Percentiles rank a stretch among this genome's conserved stretches.
Evolutionary conservation across 2,329 filamentous ascomycete species (phyloP).

Genomic region (Ophiostoma tasmaniense): DNA sequence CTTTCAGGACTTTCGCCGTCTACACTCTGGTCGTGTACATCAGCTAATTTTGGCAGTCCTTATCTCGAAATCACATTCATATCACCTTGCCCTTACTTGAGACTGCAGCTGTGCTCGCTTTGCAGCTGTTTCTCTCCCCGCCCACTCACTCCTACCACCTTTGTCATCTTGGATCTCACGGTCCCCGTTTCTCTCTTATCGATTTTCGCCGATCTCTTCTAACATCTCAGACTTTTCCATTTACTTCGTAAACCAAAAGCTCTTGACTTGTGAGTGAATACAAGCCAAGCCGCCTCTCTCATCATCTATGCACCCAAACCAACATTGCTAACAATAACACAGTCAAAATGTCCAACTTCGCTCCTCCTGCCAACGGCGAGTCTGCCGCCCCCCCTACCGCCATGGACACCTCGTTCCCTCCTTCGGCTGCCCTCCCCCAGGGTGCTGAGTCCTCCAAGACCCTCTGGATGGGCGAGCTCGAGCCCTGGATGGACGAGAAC

Average conservation of each 20-base stretch:
- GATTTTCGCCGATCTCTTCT: background rate
- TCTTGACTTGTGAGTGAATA: slow-evolving; percentile 12
- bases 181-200: background rate
- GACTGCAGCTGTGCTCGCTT: background rate
- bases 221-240: background rate
- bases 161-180: background rate
- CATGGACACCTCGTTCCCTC: slow-evolving; percentile 23
- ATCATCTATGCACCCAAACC: background rate
- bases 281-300: background rate
- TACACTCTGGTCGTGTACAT: background rate
- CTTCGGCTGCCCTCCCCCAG: slow-evolving; percentile 20
- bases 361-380: slow-evolving; percentile 20
- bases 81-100: background rate
- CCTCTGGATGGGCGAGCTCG: slow-evolving; percentile 90
- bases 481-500: slow-evolving; percentile 98
- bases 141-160: background rate
- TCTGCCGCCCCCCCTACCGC: slow-evolving; percentile 22
- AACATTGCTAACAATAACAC: background rate
- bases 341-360: slow-evolving; percentile 21
- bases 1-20: background rate
- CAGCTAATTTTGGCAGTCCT: background rate
- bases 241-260: slow-evolving; percentile 7
- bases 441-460: slow-evolving; percentile 46
- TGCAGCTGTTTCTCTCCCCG: background rate
- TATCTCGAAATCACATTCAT: background rate